Percentiles rank a stretch among this genome's conserved stretches.
These are phyloP conservation scores for Pyrenochaeta sp. DNA, from an alignment of 2,329 filamentous ascomycete genomes.

Conservation along the genomic window DNA sequence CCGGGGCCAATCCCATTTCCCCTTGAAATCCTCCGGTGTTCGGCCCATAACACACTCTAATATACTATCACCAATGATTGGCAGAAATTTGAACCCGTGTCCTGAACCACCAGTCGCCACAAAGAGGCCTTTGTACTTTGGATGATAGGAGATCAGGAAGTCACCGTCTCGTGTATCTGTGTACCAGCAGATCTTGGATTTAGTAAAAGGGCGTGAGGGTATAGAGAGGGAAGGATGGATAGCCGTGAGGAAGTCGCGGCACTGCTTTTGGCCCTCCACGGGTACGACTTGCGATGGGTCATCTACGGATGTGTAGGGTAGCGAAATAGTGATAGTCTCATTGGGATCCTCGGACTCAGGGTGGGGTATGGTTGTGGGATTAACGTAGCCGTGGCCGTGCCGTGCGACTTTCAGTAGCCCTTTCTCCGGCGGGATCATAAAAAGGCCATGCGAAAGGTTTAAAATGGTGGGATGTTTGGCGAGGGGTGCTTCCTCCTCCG, in stretches of 20 bases:
- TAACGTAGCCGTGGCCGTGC: conserved; percentile 61
- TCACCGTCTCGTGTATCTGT: conserved; percentile 65
- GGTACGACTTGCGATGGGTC: conserved; percentile 48
- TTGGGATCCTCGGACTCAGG: conserved; percentile 51
- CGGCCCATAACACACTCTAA: conserved; percentile 58
- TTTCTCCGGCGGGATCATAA: conserved; percentile 73
- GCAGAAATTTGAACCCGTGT: conserved; percentile 70
- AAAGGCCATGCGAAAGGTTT: conserved; percentile 75
- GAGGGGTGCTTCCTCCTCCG: conserved; percentile 73
- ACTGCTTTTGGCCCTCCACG: conserved; percentile 40
- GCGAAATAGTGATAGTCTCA: conserved; percentile 54
- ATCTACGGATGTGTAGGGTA: conserved; percentile 64
- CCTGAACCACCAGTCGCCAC: conserved; percentile 69
- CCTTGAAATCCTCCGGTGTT: conserved; percentile 60
- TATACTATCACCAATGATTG: conserved; percentile 65
- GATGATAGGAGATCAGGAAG: conserved; percentile 64
- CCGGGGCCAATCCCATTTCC: conserved; percentile 67
- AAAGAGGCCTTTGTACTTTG: conserved; percentile 61
- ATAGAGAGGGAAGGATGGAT: conserved; percentile 43
- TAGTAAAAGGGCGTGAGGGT: conserved; percentile 53
- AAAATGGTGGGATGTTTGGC: conserved; percentile 74
- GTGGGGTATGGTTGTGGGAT: conserved; percentile 57
- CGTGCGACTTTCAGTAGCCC: conserved; percentile 58
- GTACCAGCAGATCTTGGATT: conserved; percentile 64
- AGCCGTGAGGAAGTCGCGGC: conserved; percentile 40